These are phyloP conservation scores for Botrytis fragariae DNA, from an alignment of 2,329 filamentous ascomycete species.

Conservation along the genomic window DNA sequence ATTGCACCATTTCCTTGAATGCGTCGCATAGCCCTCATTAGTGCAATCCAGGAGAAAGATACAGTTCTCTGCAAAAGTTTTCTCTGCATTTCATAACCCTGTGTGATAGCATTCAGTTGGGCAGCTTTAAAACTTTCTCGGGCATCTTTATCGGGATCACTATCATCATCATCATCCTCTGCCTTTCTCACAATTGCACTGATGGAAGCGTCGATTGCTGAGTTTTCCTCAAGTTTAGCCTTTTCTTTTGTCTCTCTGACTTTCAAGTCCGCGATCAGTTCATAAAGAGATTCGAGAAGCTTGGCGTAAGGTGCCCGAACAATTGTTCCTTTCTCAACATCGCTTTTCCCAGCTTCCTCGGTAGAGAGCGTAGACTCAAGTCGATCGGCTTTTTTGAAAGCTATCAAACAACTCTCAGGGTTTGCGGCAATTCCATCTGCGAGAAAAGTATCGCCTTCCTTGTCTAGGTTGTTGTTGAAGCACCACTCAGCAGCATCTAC, in stretches of 20 bases:
- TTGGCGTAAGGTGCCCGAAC: slow-evolving; percentile 79
- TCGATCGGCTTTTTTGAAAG: slow-evolving; percentile 85
- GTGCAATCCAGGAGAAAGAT: slow-evolving; percentile 90
- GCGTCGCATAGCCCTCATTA: slow-evolving; percentile 90
- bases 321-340: slow-evolving; percentile 58
- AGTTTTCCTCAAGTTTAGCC: slow-evolving; percentile 53
- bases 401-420: slow-evolving; percentile 86
- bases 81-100: slow-evolving; percentile 69
- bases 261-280: slow-evolving; percentile 71
- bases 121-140: slow-evolving; percentile 54
- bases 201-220: slow-evolving; percentile 37
- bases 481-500: slow-evolving; percentile 93
- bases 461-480: slow-evolving; percentile 69
- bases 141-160: slow-evolving; percentile 38
- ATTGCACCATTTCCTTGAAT: slow-evolving; percentile 76
- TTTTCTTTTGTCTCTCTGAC: slow-evolving; percentile 59
- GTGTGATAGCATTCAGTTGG: slow-evolving; percentile 59
- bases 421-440: slow-evolving; percentile 82
- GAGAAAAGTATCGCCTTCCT: slow-evolving; percentile 67
- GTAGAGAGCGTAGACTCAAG: slow-evolving; percentile 75
- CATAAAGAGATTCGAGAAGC: slow-evolving; percentile 84
- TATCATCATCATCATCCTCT: slow-evolving; percentile 50
- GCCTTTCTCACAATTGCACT: slow-evolving; percentile 45
- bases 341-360: slow-evolving; percentile 72
- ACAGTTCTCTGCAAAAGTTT: slow-evolving; percentile 79